Evolutionary conservation across 371 early-diverging fungal genomes (phyloP).

Genomic region (Apophysomyces sp.): DNA sequence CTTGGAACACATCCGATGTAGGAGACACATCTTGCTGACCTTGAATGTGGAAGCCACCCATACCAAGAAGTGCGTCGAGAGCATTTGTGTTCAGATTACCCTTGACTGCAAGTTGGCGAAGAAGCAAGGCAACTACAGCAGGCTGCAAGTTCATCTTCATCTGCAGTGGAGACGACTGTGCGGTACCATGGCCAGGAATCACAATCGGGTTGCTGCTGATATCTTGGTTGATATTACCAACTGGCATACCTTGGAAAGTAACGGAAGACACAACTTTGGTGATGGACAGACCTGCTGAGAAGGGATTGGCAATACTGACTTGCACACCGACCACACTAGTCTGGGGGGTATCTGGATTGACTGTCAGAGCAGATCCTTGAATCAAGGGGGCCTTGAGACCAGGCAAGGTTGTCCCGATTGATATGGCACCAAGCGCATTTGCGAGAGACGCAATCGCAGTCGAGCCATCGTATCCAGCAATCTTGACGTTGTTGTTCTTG

Average conservation of each 20-base stretch:
- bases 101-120: slow-evolving; percentile 44
- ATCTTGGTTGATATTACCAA: slow-evolving; percentile 52
- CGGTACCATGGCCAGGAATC: slow-evolving; percentile 32
- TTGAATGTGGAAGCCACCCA: slow-evolving; percentile 40
- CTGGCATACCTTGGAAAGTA: slow-evolving; percentile 44
- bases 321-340: slow-evolving; percentile 43
- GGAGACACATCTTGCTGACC: slow-evolving; percentile 37
- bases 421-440: slow-evolving; percentile 42
- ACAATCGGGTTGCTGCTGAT: slow-evolving; percentile 35
- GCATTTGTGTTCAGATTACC: slow-evolving; percentile 43
- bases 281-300: slow-evolving; percentile 48
- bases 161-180: slow-evolving; percentile 25
- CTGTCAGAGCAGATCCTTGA: slow-evolving; percentile 41
- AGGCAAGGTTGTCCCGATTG: slow-evolving; percentile 45
- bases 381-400: slow-evolving; percentile 45
- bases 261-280: slow-evolving; percentile 43
- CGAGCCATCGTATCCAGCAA: slow-evolving; percentile 42
- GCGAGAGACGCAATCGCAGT: slow-evolving; percentile 48
- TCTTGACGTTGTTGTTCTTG: slow-evolving; percentile 41
- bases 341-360: slow-evolving; percentile 36
- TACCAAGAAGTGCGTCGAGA: slow-evolving; percentile 44
- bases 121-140: slow-evolving; percentile 36
- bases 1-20: slow-evolving; percentile 31
- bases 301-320: slow-evolving; percentile 55
- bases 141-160: slow-evolving; percentile 44